Conservation (phyloP, 2,329 filamentous ascomycete species). For the Macrophomina tecta region DNA sequence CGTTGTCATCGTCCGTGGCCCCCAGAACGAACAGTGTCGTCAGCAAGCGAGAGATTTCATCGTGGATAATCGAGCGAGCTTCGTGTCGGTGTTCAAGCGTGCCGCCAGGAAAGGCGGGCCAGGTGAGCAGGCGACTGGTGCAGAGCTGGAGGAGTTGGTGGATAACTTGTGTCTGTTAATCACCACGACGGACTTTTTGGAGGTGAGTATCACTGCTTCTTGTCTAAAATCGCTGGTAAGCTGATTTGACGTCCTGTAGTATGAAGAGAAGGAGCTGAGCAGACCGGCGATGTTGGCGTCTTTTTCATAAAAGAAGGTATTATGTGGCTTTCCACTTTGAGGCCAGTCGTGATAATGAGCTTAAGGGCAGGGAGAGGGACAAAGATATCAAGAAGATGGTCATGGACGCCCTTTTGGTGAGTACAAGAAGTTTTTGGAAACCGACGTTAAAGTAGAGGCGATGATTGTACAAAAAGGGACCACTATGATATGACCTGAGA, state of each 20-base stretch:
- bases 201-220: constrained; percentile 63
- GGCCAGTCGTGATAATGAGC: not conserved
- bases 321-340: not conserved
- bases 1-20: constrained; percentile 79
- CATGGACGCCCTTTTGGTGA: too few relatives aligned
- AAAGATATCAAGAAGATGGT: too few relatives aligned
- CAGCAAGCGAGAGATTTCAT: constrained; percentile 81
- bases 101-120: constrained; percentile 73
- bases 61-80: constrained; percentile 78
- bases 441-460: not conserved
- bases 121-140: constrained; percentile 44
- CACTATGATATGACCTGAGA: not conserved
- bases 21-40: constrained; percentile 75
- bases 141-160: constrained; percentile 72
- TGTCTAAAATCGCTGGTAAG: too few relatives aligned
- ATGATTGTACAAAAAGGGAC: not conserved
- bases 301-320: not conserved
- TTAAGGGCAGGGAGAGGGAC: too few relatives aligned
- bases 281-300: constrained; percentile 1
- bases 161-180: constrained; percentile 87
- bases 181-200: constrained; percentile 80
- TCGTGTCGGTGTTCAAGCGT: constrained; percentile 89
- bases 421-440: not conserved
- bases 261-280: constrained; percentile 5
- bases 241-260: not conserved